Evolutionary conservation across 1,139 yeast species (phyloP).

Genomic region (Fermentozyma sake): DNA sequence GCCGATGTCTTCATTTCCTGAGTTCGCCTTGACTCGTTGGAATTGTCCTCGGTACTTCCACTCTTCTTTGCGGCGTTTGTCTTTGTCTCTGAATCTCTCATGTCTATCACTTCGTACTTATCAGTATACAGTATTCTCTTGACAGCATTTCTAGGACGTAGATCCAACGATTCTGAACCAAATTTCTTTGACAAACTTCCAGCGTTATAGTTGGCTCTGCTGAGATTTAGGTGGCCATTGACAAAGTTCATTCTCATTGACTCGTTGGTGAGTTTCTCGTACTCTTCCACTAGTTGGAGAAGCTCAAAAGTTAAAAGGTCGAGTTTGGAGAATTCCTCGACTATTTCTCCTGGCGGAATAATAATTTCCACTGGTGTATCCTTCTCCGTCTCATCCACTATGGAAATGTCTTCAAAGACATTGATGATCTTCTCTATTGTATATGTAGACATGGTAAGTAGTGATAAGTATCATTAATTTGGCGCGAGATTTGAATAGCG

Average conservation of each 20-base stretch:
- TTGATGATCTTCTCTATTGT: slow-evolving; percentile 8
- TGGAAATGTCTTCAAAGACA: slow-evolving; percentile 13
- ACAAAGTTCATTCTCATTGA: slow-evolving; percentile 19
- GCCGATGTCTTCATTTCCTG: not conserved
- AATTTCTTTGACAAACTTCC: slow-evolving; percentile 14
- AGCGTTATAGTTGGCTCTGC: slow-evolving; percentile 35
- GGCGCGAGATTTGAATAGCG: too few species aligned
- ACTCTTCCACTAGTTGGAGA: slow-evolving; percentile 24
- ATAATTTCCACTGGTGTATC: slow-evolving; percentile 5
- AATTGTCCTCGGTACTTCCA: too few species aligned
- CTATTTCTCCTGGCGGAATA: slow-evolving; percentile 1
- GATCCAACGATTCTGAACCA: slow-evolving; percentile 24
- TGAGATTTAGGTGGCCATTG: slow-evolving; percentile 32
- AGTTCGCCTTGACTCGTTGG: too few species aligned
- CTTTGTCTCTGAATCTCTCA: too few species aligned
- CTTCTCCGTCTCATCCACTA: slow-evolving; percentile 5
- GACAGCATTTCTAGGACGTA: slow-evolving; percentile 15
- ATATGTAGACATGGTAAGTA: too few species aligned
- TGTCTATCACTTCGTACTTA: not conserved
- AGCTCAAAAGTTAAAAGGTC: slow-evolving; percentile 20
- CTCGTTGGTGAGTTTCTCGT: slow-evolving; percentile 20
- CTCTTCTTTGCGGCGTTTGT: too few species aligned
- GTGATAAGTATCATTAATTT: too few species aligned
- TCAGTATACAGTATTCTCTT: too few species aligned
- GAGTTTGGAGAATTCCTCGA: slow-evolving; percentile 5